Evolutionary conservation across 352 stramenopile genomes (phyloP), one percentile per base, ranked within the genome.

Genomic region (Pythium phragmitis): DNA sequence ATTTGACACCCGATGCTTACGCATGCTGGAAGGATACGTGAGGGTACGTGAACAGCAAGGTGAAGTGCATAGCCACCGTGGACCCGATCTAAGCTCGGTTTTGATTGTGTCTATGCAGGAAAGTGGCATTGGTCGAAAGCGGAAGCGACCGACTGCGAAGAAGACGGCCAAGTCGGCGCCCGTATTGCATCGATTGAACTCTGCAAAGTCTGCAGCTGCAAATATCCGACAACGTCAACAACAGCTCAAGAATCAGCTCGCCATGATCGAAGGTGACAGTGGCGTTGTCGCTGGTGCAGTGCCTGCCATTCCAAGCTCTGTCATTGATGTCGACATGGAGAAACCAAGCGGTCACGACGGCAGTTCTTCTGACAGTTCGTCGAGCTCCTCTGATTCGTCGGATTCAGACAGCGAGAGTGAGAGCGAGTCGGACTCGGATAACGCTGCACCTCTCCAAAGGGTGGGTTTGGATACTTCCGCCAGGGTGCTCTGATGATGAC

Each of bases 21-120:
- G 87, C 43, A 94, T 94, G 85, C 81, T 96, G 47, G 85, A 96
- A 84, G 86, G 86, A 70, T 96, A 94, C 65, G 82, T 96, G 72
- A 76, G 83, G 71, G 87, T 96, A 83, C 70, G 82, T 80, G 4
- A 8, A 39, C 34, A 39, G n/a, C 1, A 50, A 30, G 28, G 3
- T 5, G 7, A 50, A 21, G 1, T 26, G 7, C 7, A 30, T 34
- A 4, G 41, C 2, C 6, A n/a, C 17, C 6, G 45, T 33, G 8
- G n/a, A 7, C 45, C 3, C 21, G 19, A 12, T 50, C 9, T 50
- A 4, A 30, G 1, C 45, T 50, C n/a, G 51, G n/a, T 34, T 48
- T 23, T 17, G 41, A 34, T 36, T 43, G 13, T 11, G 4, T 50
- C 19, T 23, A 45, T 72, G 46, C 68, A 96, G 87, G 86, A 96